These are phyloP conservation scores for Fusarium chuoi DNA, from an alignment of 2,329 filamentous ascomycete genomes.

Conservation along the genomic window DNA sequence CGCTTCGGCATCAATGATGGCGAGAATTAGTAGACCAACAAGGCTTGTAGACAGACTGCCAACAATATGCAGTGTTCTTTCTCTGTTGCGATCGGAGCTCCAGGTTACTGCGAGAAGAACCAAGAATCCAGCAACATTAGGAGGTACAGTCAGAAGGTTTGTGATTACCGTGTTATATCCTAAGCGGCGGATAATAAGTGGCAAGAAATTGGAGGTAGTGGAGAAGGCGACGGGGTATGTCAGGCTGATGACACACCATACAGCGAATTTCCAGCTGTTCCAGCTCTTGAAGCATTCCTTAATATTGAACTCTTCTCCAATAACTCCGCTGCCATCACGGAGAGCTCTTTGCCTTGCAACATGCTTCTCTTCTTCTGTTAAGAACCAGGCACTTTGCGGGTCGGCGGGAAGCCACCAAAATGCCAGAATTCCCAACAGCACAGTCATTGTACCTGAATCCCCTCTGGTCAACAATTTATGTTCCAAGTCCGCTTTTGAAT, in stretches of 20 bases:
- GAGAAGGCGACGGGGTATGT: not conserved
- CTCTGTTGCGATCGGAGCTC: not conserved
- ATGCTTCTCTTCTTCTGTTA: not conserved
- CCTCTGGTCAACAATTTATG: not conserved
- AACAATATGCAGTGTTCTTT: not conserved
- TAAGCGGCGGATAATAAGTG: not conserved
- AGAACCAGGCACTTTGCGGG: not conserved
- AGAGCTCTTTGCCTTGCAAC: not conserved
- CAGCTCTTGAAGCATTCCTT: not conserved
- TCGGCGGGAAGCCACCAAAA: conserved; percentile 7
- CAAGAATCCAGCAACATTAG: not conserved
- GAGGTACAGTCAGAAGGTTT: not conserved
- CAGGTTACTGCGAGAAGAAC: not conserved
- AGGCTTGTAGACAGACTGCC: not conserved
- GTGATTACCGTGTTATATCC: conserved; percentile 1
- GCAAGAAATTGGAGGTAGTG: not conserved
- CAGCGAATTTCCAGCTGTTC: not conserved
- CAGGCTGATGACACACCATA: not conserved
- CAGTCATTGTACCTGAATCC: not conserved
- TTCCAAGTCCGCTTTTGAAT: fast-evolving
- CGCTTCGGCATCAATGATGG: not conserved
- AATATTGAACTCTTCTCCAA: not conserved
- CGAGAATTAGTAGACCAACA: not conserved
- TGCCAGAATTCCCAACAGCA: not conserved
- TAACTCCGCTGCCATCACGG: not conserved